Base-by-base conservation (phyloP, 108 stramenopile genomes). In the Conticribra guillardii region DNA sequence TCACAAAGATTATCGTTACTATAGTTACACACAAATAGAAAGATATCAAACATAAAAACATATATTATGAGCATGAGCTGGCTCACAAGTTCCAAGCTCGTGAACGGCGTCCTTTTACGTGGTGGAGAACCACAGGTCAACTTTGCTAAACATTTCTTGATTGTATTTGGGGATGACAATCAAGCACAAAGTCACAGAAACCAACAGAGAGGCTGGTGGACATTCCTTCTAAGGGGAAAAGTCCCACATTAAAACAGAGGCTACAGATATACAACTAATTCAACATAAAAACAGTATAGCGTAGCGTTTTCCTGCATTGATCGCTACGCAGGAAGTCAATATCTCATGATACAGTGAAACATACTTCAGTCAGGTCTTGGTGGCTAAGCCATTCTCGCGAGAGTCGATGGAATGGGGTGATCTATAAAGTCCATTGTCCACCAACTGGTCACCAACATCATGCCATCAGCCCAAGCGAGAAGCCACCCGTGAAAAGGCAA, bases 51-150 rank as follows among this genome's bases (percentile, higher is more conserved):
- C n/a, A 32, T 16, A 57, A 57, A 57, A 57, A 30, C 28, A 57
- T 5, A 2, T 16, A 57, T 57, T 30, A 57, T 57, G 56, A 57
- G 30, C 24, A 15, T 53, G 52, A 28, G 56, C 56, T 31, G 3
- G 56, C 15, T 57, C 56, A 57, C 28, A 28, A 57, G 28, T 57
- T 24, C 37, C 56, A 57, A 57, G 29, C 56, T 57, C 56, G 28
- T 32, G 56, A 57, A 57, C 56, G 0, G 31, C 28, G 19, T 24
- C 1, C n/a, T 53, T 21, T 1, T 22, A 53, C 14, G 2, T 2
- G 17, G 46, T 17, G 17, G 46, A 18, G 17, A 47, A 47, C 46
- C 18, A 53, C 24, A 21, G 23, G 14, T 2, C 3, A 32, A 32
- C 14, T 29, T n/a, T 32, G 56, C 31, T 30, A n/a, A 23, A 57